These are phyloP conservation scores for Zostera marina DNA, from an alignment of 116 monocot genomes.

Conservation along the genomic window DNA sequence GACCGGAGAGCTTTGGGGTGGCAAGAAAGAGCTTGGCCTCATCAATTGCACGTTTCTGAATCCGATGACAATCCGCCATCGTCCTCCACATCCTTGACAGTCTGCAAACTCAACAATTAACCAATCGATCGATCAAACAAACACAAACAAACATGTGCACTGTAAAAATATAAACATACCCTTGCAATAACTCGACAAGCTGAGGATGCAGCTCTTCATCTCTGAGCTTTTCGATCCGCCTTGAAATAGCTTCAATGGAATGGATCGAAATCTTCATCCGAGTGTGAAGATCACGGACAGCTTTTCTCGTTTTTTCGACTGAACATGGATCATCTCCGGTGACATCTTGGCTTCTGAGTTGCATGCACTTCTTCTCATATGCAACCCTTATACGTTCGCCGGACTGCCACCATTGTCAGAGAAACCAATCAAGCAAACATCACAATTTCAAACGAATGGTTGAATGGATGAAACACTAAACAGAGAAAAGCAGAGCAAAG, in stretches of 20 bases:
- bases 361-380: constrained; percentile 68
- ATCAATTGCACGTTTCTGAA: constrained; percentile 53
- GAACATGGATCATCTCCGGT: constrained; percentile 52
- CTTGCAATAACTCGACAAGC: constrained; percentile 59
- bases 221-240: constrained; percentile 54
- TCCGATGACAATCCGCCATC: constrained; percentile 58
- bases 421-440: background rate
- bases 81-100: constrained; percentile 57
- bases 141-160: background rate
- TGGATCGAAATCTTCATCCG: constrained; percentile 58
- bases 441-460: background rate
- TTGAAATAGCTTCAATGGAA: constrained; percentile 62
- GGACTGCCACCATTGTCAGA: constrained; percentile 18
- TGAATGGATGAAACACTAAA: background rate
- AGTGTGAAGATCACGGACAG: constrained; percentile 47
- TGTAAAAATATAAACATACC: constrained; percentile 37
- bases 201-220: constrained; percentile 77
- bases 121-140: no score
- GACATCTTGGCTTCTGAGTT: constrained; percentile 50
- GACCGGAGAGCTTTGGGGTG: constrained; percentile 8
- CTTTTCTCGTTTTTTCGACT: constrained; percentile 47
- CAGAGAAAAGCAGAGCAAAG: background rate
- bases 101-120: constrained; percentile 15
- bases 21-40: constrained; percentile 63
- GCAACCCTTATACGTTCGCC: constrained; percentile 58